These are phyloP conservation scores for Trichoderma hamatum DNA, from an alignment of 2,329 filamentous ascomycete species.

Conservation along the genomic window DNA sequence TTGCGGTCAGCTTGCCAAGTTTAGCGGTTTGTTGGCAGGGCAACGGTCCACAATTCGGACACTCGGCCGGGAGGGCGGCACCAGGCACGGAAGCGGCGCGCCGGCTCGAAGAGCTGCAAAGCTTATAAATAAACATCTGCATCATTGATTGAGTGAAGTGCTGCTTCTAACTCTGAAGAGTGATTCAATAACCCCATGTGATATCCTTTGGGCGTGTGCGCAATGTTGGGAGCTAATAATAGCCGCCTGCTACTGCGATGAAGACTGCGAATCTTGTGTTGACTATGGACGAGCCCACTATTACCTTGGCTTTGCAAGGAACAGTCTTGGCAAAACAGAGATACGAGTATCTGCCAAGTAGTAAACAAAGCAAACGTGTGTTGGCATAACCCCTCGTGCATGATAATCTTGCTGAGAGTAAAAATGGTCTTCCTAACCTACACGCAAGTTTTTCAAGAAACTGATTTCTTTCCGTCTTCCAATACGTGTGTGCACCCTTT, in stretches of 20 bases:
- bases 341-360: background rate
- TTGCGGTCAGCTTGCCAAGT: slow-evolving; percentile 17
- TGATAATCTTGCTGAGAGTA: no score
- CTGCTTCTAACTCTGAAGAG: background rate
- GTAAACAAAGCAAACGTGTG: background rate
- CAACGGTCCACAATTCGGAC: slow-evolving; percentile 4
- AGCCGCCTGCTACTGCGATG: background rate
- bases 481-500: no score
- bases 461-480: background rate
- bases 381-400: background rate
- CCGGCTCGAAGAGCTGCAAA: background rate
- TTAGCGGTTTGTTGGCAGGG: slow-evolving; percentile 22
- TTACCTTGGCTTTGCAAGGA: background rate
- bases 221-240: background rate
- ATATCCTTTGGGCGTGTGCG: background rate
- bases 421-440: background rate
- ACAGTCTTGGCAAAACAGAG: background rate
- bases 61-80: slow-evolving; percentile 20
- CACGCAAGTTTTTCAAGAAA: background rate
- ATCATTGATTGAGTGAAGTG: background rate
- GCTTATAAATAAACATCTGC: background rate
- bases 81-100: slow-evolving; percentile 15
- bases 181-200: background rate
- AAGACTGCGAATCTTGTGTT: background rate
- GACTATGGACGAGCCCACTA: background rate